Evolutionary conservation across 768 basidiomycete genomes (phyloP), one percentile per base, ranked within the genome.

Genomic region (Leccinum rimulosum): DNA sequence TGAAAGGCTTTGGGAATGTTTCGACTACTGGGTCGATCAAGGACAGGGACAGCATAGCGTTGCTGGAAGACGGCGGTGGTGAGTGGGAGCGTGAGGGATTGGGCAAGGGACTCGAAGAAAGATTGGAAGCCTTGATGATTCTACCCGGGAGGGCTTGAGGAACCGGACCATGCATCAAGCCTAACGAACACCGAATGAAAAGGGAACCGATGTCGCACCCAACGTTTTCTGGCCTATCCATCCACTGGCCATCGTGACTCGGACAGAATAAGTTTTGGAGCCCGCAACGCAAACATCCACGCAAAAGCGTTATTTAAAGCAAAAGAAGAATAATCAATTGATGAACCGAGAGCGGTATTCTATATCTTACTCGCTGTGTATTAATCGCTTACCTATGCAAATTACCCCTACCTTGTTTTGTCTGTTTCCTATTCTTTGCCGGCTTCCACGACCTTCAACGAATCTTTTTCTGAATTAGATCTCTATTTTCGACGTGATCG

Each of bases 41-140:
- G 36, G 73, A 72, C 48, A 79, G 73, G 25, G 81, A 78, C 58
- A 78, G 75, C 22, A 71, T 79, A 36, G 76, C 74, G 8, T 58
- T 85, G 63, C 64, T 84, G 50, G 87, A 87, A 64, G 87, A 88
- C 49, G 74, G 82, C 1, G 90, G 91, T 9, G 91, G 92, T 0
- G 93, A 95, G 73, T 95, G 91, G 92, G 89, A 91, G 62, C 76
- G 92, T 2, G 89, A 92, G 64, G 93, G 93, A 0, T 70, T 95
- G 27, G 93, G 93, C 0, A 82, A 76, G 59, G 93, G 93, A 0
- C 72, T 95, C 52, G 93, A 91, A 73, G 93, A 94, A 76, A 76
- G 93, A 57, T 70, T 95, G 55, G 93, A 94, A 66, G 79, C 77
- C 31, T 68, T 84, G 62, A 79, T 80, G 75, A 66, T 66, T 22